Conservation (phyloP, 2,329 filamentous ascomycete genomes). For the Colletotrichum sp. region DNA sequence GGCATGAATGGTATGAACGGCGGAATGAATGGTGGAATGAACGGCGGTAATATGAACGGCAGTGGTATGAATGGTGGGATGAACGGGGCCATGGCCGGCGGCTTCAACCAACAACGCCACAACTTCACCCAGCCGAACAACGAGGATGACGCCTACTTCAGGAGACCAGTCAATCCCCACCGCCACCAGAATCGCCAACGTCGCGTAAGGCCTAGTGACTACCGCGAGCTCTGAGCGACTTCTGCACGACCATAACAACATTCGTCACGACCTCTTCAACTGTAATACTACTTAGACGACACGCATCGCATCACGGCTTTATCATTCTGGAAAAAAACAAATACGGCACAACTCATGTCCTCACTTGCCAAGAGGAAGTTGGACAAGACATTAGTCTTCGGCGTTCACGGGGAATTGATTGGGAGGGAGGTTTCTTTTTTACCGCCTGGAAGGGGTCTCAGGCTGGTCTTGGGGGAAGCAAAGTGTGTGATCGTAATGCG, state of each 20-base stretch:
- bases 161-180: slow-evolving; percentile 94
- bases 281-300: slow-evolving; percentile 13
- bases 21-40: slow-evolving; percentile 33
- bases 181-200: slow-evolving; percentile 84
- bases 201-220: slow-evolving; percentile 86
- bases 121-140: slow-evolving; percentile 61
- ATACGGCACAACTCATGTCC: slow-evolving; percentile 3
- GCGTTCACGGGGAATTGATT: slow-evolving; percentile 1
- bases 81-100: slow-evolving; percentile 27
- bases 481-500: background rate
- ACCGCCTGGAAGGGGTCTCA: background rate
- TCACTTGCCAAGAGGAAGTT: background rate
- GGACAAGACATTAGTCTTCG: slow-evolving; percentile 7
- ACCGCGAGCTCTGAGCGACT: slow-evolving; percentile 72
- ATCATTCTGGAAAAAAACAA: slow-evolving; percentile 3
- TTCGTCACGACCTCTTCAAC: background rate
- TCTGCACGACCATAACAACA: background rate
- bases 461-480: background rate
- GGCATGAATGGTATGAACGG: slow-evolving; percentile 29
- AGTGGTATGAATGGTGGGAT: slow-evolving; percentile 30
- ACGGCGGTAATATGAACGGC: slow-evolving; percentile 30
- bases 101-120: slow-evolving; percentile 23
- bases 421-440: background rate
- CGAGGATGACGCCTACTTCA: slow-evolving; percentile 92
- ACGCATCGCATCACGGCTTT: slow-evolving; percentile 8